These are phyloP conservation scores for Sutorius eximius DNA, from an alignment of 1,284 basidiomycete genomes.

Conservation along the genomic window DNA sequence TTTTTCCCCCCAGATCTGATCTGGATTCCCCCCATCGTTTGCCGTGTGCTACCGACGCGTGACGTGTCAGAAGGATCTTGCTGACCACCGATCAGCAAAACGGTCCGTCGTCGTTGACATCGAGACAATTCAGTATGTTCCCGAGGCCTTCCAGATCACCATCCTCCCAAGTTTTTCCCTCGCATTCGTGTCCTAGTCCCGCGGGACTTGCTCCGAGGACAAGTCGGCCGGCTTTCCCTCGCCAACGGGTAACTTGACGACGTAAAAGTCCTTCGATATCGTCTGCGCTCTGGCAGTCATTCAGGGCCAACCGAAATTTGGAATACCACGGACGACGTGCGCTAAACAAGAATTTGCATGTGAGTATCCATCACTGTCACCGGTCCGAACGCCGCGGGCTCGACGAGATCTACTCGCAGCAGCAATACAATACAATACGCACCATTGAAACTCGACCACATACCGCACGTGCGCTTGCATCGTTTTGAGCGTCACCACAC, in stretches of 20 bases:
- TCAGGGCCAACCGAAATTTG: constrained; percentile 51
- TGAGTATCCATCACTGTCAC: background rate
- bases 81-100: background rate
- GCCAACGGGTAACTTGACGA: constrained; percentile 52
- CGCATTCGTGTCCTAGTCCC: background rate
- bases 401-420: background rate
- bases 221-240: constrained; percentile 37
- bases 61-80: background rate
- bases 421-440: constrained; percentile 13
- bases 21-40: background rate
- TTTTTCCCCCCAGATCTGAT: background rate
- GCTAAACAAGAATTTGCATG: constrained; percentile 28
- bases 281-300: constrained; percentile 42
- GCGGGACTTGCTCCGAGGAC: background rate
- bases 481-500: constrained; percentile 45
- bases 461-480: constrained; percentile 61
- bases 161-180: constrained; percentile 3
- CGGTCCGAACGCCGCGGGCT: background rate
- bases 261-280: constrained; percentile 48
- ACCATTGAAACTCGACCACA: constrained; percentile 67
- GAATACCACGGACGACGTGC: constrained; percentile 54
- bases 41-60: background rate
- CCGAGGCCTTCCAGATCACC: constrained; percentile 2
- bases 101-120: background rate
- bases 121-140: background rate